A percentile compares a stretch with the other conserved stretches of the same genome.
Evolutionary conservation across 257 asterid genomes (phyloP).

Genomic region (Jacaranda copaia): DNA sequence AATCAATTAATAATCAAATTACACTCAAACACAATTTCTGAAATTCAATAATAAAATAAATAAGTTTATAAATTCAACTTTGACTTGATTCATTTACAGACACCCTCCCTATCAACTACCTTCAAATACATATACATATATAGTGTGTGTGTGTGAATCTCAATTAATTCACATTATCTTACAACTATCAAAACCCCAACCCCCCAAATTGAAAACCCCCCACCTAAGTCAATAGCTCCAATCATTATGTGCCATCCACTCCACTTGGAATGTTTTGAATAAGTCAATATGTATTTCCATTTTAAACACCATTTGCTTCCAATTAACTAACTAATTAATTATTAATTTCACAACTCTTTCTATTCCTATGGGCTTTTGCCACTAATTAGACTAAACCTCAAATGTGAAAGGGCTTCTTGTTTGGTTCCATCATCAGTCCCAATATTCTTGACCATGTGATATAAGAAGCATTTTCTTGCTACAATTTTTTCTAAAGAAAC

Average conservation of each 20-base stretch:
- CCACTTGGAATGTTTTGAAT: slow-evolving; percentile 56
- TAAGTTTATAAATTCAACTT: too few relatives aligned
- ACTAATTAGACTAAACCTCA: not conserved
- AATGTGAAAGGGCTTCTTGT: slow-evolving; percentile 44
- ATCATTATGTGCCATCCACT: slow-evolving; percentile 60
- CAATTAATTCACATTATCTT: too few relatives aligned
- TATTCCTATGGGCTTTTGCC: not conserved
- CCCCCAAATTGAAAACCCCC: not conserved
- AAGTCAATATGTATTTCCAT: slow-evolving; percentile 40
- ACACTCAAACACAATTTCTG: too few relatives aligned
- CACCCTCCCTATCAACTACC: too few relatives aligned
- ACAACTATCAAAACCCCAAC: not conserved
- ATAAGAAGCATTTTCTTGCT: slow-evolving; percentile 16
- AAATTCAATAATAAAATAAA: too few relatives aligned
- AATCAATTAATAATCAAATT: too few relatives aligned
- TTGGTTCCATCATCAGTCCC: slow-evolving; percentile 41
- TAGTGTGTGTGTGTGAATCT: too few relatives aligned
- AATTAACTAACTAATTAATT: not conserved
- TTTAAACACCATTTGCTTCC: slow-evolving; percentile 32
- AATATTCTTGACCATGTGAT: slow-evolving; percentile 34
- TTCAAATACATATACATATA: too few relatives aligned
- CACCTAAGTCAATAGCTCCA: slow-evolving; percentile 49
- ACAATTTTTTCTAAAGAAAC: not conserved
- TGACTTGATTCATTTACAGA: too few relatives aligned
- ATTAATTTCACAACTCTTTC: not conserved